Evolutionary conservation across 1,284 basidiomycete species (phyloP).

Genomic region (Calocybe gambosa): DNA sequence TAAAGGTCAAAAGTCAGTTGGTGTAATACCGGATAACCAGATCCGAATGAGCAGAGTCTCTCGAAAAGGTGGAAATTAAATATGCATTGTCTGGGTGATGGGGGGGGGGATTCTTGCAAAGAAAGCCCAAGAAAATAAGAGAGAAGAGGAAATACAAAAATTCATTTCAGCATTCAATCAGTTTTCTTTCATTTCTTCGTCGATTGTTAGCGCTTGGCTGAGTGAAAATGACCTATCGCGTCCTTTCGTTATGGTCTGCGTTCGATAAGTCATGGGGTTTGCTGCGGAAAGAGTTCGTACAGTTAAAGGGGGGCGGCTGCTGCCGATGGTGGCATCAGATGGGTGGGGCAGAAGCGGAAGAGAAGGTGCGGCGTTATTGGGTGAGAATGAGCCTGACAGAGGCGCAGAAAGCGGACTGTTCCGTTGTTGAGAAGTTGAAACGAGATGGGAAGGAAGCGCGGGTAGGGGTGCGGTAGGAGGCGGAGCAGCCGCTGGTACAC

Average conservation of each 20-base stretch:
- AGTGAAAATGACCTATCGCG: constrained; percentile 16
- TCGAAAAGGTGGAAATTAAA: neutral
- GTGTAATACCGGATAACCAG: neutral
- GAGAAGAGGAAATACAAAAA: neutral
- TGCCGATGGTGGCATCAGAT: neutral
- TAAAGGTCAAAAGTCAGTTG: too few species aligned
- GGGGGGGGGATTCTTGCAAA: neutral
- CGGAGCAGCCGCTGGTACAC: constrained; percentile 27
- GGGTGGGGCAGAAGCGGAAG: too few species aligned
- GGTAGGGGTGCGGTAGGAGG: constrained; percentile 33
- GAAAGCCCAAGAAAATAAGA: neutral
- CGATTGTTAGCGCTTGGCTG: constrained; percentile 22
- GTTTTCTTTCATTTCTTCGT: constrained; percentile 34
- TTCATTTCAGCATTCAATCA: constrained; percentile 10
- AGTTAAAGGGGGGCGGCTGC: constrained; percentile 6
- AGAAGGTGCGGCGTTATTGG: neutral
- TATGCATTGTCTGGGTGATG: neutral
- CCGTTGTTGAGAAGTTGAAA: constrained; percentile 10
- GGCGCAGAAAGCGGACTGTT: constrained; percentile 9
- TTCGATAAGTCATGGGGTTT: neutral
- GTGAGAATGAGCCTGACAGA: constrained; percentile 6
- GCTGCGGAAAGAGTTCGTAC: constrained; percentile 1
- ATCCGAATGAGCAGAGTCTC: constrained; percentile 1
- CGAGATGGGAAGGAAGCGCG: constrained; percentile 22
- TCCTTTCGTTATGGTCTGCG: constrained; percentile 7